Percentiles rank a stretch among this genome's conserved stretches.
These are phyloP conservation scores for Pseudomassariella vexata DNA, from an alignment of 2,329 filamentous ascomycete genomes.

Conservation along the genomic window DNA sequence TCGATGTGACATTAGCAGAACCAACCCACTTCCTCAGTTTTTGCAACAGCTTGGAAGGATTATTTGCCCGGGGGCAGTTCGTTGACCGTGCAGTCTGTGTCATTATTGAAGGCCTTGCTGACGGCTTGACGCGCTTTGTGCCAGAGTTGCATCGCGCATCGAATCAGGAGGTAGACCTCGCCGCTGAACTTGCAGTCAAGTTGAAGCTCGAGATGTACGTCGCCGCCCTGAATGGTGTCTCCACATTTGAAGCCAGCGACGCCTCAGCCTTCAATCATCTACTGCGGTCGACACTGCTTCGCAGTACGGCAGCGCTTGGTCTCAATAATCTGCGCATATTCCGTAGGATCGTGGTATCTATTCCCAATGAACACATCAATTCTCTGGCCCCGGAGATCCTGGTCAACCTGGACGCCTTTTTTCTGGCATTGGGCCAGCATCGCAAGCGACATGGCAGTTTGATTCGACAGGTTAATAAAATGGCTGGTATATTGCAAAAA, in stretches of 20 bases:
- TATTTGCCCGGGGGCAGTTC: constrained; percentile 10
- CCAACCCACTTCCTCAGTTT: constrained; percentile 13
- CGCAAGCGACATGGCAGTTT: constrained; percentile 1
- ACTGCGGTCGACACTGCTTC: constrained; percentile 10
- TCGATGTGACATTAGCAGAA: neutral
- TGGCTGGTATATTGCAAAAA: constrained; percentile 12
- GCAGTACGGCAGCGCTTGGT: constrained; percentile 13
- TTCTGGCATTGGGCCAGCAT: constrained; percentile 9
- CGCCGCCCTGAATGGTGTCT: neutral
- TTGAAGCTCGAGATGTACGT: no score
- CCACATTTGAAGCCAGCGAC: neutral
- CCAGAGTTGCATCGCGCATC: no score
- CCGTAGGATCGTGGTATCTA: constrained; percentile 12
- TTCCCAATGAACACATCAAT: constrained; percentile 12
- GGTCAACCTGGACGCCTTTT: constrained; percentile 10
- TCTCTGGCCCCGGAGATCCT: constrained; percentile 4
- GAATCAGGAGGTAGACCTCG: no score
- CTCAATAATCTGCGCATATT: constrained; percentile 20
- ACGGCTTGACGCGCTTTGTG: no score
- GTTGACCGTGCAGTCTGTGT: constrained; percentile 10
- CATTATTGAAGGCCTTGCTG: constrained; percentile 14
- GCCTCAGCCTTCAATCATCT: neutral
- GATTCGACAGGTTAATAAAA: constrained; percentile 17
- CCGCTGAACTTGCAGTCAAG: no score
- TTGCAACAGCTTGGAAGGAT: constrained; percentile 14